Percentiles rank a stretch among this genome's conserved stretches.
Evolutionary conservation across 805 yeast species (phyloP).

Genomic region (Wickerhamomyces alni): DNA sequence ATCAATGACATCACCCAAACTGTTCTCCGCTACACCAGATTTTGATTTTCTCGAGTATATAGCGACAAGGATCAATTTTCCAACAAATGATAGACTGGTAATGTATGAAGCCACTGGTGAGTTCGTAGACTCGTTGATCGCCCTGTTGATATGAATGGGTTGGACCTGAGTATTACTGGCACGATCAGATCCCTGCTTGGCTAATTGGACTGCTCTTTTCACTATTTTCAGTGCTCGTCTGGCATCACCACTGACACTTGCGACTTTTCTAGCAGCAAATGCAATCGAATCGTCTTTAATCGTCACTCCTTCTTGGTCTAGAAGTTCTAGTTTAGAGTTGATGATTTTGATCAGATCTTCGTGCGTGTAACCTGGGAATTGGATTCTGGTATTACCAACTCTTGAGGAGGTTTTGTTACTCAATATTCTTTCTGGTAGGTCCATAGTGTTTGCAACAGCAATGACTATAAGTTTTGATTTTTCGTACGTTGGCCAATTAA

Average conservation of each 20-base stretch:
- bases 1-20: constrained; percentile 72
- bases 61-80: constrained; percentile 70
- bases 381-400: constrained; percentile 79
- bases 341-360: constrained; percentile 74
- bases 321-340: constrained; percentile 53
- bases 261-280: constrained; percentile 89
- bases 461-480: constrained; percentile 78
- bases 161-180: constrained; percentile 44
- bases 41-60: constrained; percentile 58
- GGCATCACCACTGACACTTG: constrained; percentile 97
- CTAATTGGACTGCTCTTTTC: constrained; percentile 83
- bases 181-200: constrained; percentile 25
- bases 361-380: constrained; percentile 84
- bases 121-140: constrained; percentile 70
- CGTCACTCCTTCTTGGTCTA: constrained; percentile 30
- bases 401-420: constrained; percentile 89
- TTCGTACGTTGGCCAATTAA: constrained; percentile 92
- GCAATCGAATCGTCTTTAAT: constrained; percentile 72
- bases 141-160: constrained; percentile 70
- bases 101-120: constrained; percentile 66
- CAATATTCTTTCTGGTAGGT: constrained; percentile 82
- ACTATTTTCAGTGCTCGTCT: constrained; percentile 86
- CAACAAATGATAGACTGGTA: constrained; percentile 52
- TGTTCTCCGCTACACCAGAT: constrained; percentile 63
- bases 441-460: constrained; percentile 97